A percentile compares a stretch with the other conserved stretches of the same genome.
Conservation (phyloP, 805 yeast genomes). For the Ogataea philodendri region DNA sequence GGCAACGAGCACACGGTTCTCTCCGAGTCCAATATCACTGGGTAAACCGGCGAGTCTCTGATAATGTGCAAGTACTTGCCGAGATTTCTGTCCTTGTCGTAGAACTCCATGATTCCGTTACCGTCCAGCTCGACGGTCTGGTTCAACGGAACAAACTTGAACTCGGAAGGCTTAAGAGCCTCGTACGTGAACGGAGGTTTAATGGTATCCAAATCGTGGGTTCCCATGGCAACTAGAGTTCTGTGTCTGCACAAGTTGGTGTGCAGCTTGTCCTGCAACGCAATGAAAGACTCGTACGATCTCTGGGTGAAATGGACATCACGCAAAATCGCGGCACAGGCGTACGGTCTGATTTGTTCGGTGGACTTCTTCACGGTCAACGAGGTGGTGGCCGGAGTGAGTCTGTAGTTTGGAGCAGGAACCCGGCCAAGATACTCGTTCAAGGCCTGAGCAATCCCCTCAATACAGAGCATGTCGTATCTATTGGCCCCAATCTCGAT, state of each 20-base stretch:
- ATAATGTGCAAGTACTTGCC: constrained; percentile 88
- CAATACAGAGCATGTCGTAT: constrained; percentile 96
- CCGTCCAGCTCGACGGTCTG: constrained; percentile 73
- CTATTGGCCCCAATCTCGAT: constrained; percentile 98
- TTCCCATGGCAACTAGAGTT: constrained; percentile 96
- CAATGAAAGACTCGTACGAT: constrained; percentile 89
- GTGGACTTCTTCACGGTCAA: constrained; percentile 78
- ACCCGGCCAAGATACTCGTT: constrained; percentile 80
- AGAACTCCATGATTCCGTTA: constrained; percentile 77
- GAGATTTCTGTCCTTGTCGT: constrained; percentile 85
- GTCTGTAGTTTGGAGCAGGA: constrained; percentile 62
- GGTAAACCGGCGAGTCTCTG: constrained; percentile 83
- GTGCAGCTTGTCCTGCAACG: constrained; percentile 94
- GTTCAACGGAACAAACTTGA: constrained; percentile 73
- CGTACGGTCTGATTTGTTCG: constrained; percentile 78
- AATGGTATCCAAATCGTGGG: constrained; percentile 87
- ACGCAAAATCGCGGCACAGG: constrained; percentile 92
- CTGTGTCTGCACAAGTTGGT: constrained; percentile 95
- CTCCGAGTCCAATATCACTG: constrained; percentile 79
- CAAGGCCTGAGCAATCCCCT: constrained; percentile 94
- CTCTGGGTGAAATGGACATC: constrained; percentile 78
- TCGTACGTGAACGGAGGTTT: constrained; percentile 78
- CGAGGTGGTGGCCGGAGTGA: constrained; percentile 58
- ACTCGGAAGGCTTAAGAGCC: constrained; percentile 74
- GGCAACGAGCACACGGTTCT: constrained; percentile 88